Evolutionary conservation across 108 stramenopile genomes (phyloP).

Genomic region (Nitzschia sp.): DNA sequence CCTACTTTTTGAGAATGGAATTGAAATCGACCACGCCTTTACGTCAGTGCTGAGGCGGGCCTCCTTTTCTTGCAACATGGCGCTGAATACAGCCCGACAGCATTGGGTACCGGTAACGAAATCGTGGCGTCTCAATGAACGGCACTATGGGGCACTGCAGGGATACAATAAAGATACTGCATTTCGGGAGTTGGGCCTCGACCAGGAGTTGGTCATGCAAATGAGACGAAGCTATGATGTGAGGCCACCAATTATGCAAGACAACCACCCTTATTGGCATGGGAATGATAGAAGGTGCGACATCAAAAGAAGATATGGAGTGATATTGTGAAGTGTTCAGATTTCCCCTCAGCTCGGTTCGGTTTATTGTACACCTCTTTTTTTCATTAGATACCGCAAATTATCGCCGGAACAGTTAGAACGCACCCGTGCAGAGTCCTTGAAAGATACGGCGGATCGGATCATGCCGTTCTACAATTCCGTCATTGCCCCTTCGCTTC

Average conservation of each 20-base stretch:
- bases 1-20: slow-evolving; percentile 73
- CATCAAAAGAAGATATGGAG: slow-evolving; percentile 48
- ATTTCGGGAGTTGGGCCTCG: slow-evolving; percentile 64
- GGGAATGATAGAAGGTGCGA: slow-evolving; percentile 69
- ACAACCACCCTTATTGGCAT: slow-evolving; percentile 89
- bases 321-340: slow-evolving; percentile 62
- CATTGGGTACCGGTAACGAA: slow-evolving; percentile 87
- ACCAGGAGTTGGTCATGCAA: slow-evolving; percentile 84
- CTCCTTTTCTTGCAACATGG: slow-evolving; percentile 76
- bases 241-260: slow-evolving; percentile 73
- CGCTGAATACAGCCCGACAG: slow-evolving; percentile 73
- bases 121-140: slow-evolving; percentile 86
- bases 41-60: slow-evolving; percentile 80
- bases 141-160: slow-evolving; percentile 86
- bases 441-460: slow-evolving; percentile 75
- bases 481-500: slow-evolving; percentile 64
- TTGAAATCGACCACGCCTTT: slow-evolving; percentile 86
- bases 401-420: slow-evolving; percentile 67
- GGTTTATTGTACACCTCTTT: too few relatives aligned
- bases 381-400: slow-evolving; percentile 43
- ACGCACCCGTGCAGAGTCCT: slow-evolving; percentile 59
- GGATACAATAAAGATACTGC: slow-evolving; percentile 86
- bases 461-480: slow-evolving; percentile 86
- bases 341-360: too few relatives aligned
- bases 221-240: slow-evolving; percentile 79